Percentiles rank a stretch among this genome's conserved stretches.
phyloP scores from a whole-genome alignment of 176 grass and related monocot species.

The Sorghum bicolor region DNA sequence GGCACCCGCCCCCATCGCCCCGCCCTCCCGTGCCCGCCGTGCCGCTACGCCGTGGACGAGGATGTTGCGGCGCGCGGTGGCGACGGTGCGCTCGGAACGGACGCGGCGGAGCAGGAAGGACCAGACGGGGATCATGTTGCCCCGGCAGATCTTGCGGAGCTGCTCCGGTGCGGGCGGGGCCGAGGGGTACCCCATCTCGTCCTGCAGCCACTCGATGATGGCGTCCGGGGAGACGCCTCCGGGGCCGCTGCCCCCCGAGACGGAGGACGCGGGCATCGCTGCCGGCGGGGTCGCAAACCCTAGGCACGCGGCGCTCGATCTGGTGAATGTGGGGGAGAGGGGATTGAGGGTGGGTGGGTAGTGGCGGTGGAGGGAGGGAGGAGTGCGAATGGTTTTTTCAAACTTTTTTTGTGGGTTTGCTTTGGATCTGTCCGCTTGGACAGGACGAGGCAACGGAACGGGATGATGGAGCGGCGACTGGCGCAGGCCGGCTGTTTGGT shows the following conservation, averaged over 20 bases:
- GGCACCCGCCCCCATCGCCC: constrained; percentile 16
- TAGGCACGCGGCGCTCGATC: constrained; percentile 27
- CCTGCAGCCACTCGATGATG: constrained; percentile 96
- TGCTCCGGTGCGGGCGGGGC: constrained; percentile 71
- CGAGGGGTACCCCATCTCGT: constrained; percentile 97
- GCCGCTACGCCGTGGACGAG: constrained; percentile 81
- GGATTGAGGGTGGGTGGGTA: constrained; percentile 18
- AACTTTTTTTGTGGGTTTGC: constrained; percentile 12
- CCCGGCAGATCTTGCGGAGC: constrained; percentile 99
- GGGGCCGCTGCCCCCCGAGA: constrained; percentile 49
- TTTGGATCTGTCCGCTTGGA: constrained; percentile 12
- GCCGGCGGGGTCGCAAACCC: constrained; percentile 21
- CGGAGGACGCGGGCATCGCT: constrained; percentile 62
- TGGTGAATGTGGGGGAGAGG: not conserved
- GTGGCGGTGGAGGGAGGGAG: constrained; percentile 36
- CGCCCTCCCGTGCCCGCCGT: constrained; percentile 58
- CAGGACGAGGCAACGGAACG: constrained; percentile 15
- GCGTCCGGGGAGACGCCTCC: constrained; percentile 73
- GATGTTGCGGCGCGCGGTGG: constrained; percentile 82
- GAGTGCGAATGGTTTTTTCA: constrained; percentile 39
- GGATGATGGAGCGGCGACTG: not conserved
- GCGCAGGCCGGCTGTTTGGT: constrained; percentile 28
- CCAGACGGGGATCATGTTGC: constrained; percentile 97
- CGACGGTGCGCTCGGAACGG: constrained; percentile 88
- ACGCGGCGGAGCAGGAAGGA: constrained; percentile 88